phyloP scores from a whole-genome alignment of 768 basidiomycete species.

The Inosperma sp. region DNA sequence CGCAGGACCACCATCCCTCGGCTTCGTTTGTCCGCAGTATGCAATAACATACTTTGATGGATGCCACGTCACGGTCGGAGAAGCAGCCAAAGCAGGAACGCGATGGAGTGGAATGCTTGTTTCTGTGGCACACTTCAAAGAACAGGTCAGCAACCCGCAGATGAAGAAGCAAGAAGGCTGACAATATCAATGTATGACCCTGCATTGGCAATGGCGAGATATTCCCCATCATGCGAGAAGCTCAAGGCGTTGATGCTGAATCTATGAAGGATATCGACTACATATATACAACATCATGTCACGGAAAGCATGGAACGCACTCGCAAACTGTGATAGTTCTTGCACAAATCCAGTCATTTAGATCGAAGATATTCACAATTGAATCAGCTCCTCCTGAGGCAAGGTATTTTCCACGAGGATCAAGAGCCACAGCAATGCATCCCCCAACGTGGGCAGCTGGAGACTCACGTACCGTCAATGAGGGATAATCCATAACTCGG shows the following conservation, averaged over 20 bases:
- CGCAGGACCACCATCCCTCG: constrained; percentile 58
- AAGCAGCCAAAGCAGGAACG: constrained; percentile 64
- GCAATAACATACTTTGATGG: constrained; percentile 78
- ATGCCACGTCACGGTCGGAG: constrained; percentile 79
- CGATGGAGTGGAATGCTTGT: constrained; percentile 71
- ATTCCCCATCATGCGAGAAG: constrained; percentile 83
- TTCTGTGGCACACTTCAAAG: constrained; percentile 69
- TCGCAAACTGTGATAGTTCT: constrained; percentile 77
- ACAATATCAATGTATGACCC: constrained; percentile 78
- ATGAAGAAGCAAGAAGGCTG: constrained; percentile 22
- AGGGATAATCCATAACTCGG: constrained; percentile 67
- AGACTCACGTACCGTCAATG: constrained; percentile 51
- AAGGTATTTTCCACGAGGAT: constrained; percentile 78
- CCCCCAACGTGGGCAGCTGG: constrained; percentile 77
- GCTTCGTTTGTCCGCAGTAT: constrained; percentile 73
- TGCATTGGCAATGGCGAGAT: constrained; percentile 67
- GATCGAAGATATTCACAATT: constrained; percentile 77
- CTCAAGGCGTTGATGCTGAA: constrained; percentile 68
- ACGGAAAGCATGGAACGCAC: constrained; percentile 45
- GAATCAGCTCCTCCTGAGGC: constrained; percentile 80
- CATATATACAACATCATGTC: neutral
- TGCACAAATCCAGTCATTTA: constrained; percentile 75
- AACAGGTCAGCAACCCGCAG: constrained; percentile 6
- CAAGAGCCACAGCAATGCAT: constrained; percentile 70
- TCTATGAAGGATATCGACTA: constrained; percentile 32